Conservation (phyloP, 1,284 basidiomycete species). For the Cryptococcus sp. region DNA sequence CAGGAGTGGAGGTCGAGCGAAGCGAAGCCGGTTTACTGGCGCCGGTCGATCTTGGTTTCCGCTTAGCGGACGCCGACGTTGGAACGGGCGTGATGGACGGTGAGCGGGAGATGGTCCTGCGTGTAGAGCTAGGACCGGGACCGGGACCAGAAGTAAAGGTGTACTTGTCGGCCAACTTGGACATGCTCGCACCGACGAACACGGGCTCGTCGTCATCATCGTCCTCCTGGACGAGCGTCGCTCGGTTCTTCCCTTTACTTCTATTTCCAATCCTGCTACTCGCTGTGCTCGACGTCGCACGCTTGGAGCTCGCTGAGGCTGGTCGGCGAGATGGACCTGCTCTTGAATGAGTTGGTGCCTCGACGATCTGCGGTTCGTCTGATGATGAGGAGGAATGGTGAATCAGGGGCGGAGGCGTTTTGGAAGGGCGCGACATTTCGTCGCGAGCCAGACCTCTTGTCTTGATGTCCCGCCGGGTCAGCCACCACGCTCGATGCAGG, state of each 20-base stretch:
- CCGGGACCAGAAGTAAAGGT: slow-evolving; percentile 10
- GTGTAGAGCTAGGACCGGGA: not conserved
- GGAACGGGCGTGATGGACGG: not conserved
- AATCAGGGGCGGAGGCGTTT: not conserved
- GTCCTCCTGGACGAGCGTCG: slow-evolving; percentile 3
- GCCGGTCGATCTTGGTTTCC: no score
- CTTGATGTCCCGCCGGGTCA: no score
- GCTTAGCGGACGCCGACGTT: not conserved
- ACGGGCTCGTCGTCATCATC: slow-evolving; percentile 29
- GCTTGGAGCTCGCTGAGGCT: not conserved
- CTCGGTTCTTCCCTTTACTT: slow-evolving; percentile 5
- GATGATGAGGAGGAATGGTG: slow-evolving; percentile 17
- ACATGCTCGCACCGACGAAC: slow-evolving; percentile 19
- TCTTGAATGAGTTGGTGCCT: slow-evolving; percentile 4
- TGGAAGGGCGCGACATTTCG: not conserved
- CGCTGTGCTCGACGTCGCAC: not conserved
- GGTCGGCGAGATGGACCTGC: slow-evolving; percentile 5
- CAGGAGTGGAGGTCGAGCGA: no score
- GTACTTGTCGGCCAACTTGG: slow-evolving; percentile 24
- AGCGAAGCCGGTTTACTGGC: no score
- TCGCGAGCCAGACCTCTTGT: no score
- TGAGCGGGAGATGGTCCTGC: not conserved
- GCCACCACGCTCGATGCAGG: no score
- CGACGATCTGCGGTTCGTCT: slow-evolving; percentile 26
- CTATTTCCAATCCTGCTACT: not conserved